These are phyloP conservation scores for Venturia nashicola DNA, from an alignment of 2,329 filamentous ascomycete genomes.

Conservation along the genomic window DNA sequence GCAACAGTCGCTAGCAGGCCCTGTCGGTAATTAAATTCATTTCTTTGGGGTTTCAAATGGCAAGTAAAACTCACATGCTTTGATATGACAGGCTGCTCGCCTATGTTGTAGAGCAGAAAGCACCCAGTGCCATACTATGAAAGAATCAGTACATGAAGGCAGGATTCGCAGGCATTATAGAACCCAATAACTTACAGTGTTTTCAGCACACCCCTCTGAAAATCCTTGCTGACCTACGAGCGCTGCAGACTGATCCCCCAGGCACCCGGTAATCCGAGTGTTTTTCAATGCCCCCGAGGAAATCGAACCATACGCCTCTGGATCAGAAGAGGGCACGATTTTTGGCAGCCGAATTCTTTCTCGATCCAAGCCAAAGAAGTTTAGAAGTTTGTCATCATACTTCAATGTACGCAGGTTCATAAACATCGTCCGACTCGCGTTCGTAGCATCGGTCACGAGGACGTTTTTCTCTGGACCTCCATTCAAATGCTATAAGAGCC, in stretches of 20 bases:
- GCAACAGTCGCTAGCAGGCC: conserved; percentile 79
- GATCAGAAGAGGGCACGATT: conserved; percentile 70
- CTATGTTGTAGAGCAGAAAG: conserved; percentile 83
- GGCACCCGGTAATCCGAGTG: conserved; percentile 64
- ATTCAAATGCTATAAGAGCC: conserved; percentile 77
- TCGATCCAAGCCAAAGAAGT: conserved; percentile 67
- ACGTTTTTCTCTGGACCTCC: conserved; percentile 55
- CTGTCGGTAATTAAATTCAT: conserved; percentile 34
- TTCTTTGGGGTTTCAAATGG: neutral
- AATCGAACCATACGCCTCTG: conserved; percentile 58
- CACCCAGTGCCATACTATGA: conserved; percentile 68
- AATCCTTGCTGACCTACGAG: conserved; percentile 81
- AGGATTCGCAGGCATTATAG: neutral
- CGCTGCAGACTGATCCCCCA: conserved; percentile 79
- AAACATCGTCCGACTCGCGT: conserved; percentile 87
- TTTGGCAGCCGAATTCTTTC: conserved; percentile 65
- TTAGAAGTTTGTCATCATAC: conserved; percentile 65
- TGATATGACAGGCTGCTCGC: conserved; percentile 73
- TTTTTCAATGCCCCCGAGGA: conserved; percentile 54
- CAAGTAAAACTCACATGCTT: neutral
- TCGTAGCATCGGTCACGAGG: conserved; percentile 76
- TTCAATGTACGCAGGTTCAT: conserved; percentile 73
- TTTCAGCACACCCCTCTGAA: conserved; percentile 70
- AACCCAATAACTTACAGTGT: conserved; percentile 38
- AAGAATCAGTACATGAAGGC: neutral